Evolutionary conservation across 2,329 filamentous ascomycete species (phyloP), one percentile per base, ranked within the genome.

Genomic region (Diaporthe ampelina): DNA sequence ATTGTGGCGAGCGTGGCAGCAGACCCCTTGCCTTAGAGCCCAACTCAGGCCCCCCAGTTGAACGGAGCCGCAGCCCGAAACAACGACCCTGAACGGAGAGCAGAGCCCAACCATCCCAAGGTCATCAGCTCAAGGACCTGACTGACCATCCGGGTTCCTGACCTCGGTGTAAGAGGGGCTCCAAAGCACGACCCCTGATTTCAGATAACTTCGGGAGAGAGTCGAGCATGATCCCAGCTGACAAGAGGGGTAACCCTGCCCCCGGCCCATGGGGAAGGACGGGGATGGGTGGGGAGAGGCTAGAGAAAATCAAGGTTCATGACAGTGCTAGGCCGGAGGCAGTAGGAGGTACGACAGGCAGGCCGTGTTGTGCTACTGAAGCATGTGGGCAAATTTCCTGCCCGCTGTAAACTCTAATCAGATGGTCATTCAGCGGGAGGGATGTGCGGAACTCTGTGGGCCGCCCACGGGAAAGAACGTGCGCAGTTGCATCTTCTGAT

Each of bases 391-490:
- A 67, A 52, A 52, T 67, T 67, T 67, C 63, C 63, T 52, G 29
- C 45, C 63, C 63, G 63, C 63, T 52, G 63, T 32, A 67, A 67
- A 67, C 45, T 67, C 63, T 67, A 67, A 67, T 67, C 63, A n/a
- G 21, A 35, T 35, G 13, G 29, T 52, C 63, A 67, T 37, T 40
- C 63, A 67, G 63, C 45, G 45, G 63, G 63, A 67, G 29, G 63
- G 63, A 52, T 67, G 45, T 67, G 63, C 63, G 63, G 63, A 67
- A 52, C 63, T 52, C 63, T 67, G 63, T 67, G 63, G 63, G 45
- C 45, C 63, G 61, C 45, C 19, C 19, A 32, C 45, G 63, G 63
- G 43, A 67, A 67, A 67, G 63, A 67, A 32, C 63, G 29, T 67
- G 63, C 63, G 63, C 45, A 67, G 37, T 21, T 67, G 45, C 63